Evolutionary conservation across 2,329 filamentous ascomycete species (phyloP), one percentile per base, ranked within the genome.

Genomic region (Cladosporium phlei): DNA sequence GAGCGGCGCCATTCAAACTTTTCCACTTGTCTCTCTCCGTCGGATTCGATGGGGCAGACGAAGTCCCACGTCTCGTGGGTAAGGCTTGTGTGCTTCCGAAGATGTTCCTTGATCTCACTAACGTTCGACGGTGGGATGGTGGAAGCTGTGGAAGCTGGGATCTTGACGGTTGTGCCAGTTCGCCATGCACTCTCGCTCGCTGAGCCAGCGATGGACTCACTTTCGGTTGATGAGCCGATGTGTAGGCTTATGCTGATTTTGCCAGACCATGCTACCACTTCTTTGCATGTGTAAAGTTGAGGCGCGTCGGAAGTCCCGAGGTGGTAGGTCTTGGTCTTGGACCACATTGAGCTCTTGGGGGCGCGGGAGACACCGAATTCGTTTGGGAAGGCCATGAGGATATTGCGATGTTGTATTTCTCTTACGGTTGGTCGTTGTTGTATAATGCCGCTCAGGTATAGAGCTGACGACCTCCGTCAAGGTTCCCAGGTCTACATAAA

Each of bases 1-100:
- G 45, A 51, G 24, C 52, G 47, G 5, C 49, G 52, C 53, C 53
- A 54, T 22, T 50, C 46, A 29, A 54, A 54, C 5, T 35, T 37
- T 17, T 55, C 53, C 11, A 35, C 25, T 20, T 39, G 17, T 12
- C 25, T 14, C 10, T 39, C 37, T 16, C n/a, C 20, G 9, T 17
- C 37, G 21, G 22, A 28, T 16, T n/a, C 24, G 19, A 39, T 20
- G 12, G 37, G 24, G 17, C 20, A 12, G 16, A 39, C 37, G 10
- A 39, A 39, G 3, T 29, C 37, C 37, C 37, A 39, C 2, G 37
- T 39, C 37, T 39, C 37, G 25, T 39, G 37, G 16, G 27, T 39
- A 11, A 39, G 22, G 16, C 24, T 39, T 7, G n/a, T 17, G 16
- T 39, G 37, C 29, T 25, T 27, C 3, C 37, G 37, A 11, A 39